A percentile compares a stretch with the other conserved stretches of the same genome.
Evolutionary conservation across 495 filamentous ascomycete genomes (phyloP).

Genomic region (Hyphodiscus hymeniophilus): DNA sequence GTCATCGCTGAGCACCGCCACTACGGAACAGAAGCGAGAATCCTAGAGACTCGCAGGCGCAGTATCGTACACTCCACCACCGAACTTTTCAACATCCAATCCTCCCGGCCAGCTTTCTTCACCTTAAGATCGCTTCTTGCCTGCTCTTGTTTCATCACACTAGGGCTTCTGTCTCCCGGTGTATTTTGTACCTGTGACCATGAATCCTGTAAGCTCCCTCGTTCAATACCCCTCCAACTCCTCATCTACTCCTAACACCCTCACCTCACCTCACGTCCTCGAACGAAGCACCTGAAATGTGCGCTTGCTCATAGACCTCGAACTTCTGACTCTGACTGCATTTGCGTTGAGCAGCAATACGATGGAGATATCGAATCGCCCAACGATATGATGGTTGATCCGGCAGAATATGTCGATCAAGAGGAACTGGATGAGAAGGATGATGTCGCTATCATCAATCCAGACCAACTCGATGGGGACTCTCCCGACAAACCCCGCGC

Average conservation of each 20-base stretch:
- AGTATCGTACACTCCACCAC: background rate
- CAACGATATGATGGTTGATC: slow-evolving; percentile 64
- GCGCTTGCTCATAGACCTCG: background rate
- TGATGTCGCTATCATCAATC: slow-evolving; percentile 73
- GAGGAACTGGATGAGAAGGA: slow-evolving; percentile 56
- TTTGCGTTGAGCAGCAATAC: slow-evolving; percentile 27
- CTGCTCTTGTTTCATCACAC: slow-evolving; percentile 8
- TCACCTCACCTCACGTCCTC: background rate
- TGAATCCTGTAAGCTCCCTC: slow-evolving; percentile 20
- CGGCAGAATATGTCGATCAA: slow-evolving; percentile 40
- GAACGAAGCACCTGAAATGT: background rate
- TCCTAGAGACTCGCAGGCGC: background rate
- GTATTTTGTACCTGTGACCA: slow-evolving; percentile 15
- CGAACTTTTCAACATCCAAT: too few species aligned
- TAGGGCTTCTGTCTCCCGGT: slow-evolving; percentile 9
- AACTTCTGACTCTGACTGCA: slow-evolving; percentile 1
- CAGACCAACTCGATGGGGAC: slow-evolving; percentile 32
- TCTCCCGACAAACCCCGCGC: slow-evolving; percentile 41
- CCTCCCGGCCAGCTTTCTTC: too few species aligned
- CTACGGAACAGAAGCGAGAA: background rate
- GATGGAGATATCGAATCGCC: slow-evolving; percentile 33
- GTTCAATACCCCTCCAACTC: background rate
- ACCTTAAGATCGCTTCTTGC: background rate
- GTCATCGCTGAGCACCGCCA: background rate
- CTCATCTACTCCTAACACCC: too few species aligned